Conservation (phyloP, 2,329 filamentous ascomycete species). For the Colletotrichum kahawae region DNA sequence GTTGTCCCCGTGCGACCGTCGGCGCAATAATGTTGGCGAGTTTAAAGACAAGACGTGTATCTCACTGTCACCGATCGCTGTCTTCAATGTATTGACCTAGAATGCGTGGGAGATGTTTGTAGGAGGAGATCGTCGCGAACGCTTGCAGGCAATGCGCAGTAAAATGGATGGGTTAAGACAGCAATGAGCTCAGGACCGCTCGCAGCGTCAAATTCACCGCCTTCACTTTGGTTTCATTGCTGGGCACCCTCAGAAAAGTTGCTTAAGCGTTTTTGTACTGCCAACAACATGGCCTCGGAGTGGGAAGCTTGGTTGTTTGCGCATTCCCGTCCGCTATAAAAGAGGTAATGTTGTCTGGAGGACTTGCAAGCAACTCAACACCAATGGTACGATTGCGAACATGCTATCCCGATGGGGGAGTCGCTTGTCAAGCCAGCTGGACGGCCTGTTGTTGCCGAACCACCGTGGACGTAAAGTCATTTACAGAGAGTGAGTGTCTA, state of each 20-base stretch:
- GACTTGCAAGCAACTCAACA: background rate
- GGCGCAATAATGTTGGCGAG: fast-evolving
- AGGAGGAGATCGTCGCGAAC: background rate
- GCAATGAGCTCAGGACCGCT: background rate
- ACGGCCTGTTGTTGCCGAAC: background rate
- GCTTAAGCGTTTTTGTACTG: background rate
- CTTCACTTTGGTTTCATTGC: background rate
- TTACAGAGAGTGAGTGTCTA: no score
- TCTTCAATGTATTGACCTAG: fast-evolving
- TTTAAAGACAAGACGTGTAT: background rate
- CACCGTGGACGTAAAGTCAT: background rate
- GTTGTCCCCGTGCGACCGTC: background rate
- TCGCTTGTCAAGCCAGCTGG: background rate
- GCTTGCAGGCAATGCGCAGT: fast-evolving
- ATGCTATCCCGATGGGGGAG: background rate
- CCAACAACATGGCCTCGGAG: background rate
- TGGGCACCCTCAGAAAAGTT: background rate
- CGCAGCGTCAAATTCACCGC: background rate
- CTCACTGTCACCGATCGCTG: background rate
- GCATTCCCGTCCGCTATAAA: background rate
- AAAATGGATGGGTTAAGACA: background rate
- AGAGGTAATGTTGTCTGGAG: fast-evolving
- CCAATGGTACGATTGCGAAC: no score
- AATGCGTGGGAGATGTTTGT: fast-evolving
- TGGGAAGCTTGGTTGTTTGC: background rate